Conservation (phyloP, 148 eudicot species). For the Rhododendron griersonianum region DNA sequence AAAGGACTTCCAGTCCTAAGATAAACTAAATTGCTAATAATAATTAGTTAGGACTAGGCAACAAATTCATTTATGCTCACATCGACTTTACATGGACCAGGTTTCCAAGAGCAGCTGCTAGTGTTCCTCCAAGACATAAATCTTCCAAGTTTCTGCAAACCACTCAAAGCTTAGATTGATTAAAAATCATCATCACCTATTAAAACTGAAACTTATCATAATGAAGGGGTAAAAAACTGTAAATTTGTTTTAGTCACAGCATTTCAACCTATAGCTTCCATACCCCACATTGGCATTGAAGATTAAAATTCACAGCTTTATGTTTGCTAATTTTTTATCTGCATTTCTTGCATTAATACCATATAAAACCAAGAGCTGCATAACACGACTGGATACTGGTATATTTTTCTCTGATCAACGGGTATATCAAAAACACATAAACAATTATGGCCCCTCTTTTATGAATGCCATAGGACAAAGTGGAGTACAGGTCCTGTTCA, state of each 20-base stretch:
- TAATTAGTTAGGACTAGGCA: neutral
- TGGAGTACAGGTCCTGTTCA: neutral
- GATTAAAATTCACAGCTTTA: neutral
- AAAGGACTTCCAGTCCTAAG: neutral
- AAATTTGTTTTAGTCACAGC: neutral
- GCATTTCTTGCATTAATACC: neutral
- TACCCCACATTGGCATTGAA: neutral
- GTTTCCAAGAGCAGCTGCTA: slow-evolving; percentile 59
- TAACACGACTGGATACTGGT: neutral
- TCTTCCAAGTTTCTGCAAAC: slow-evolving; percentile 62
- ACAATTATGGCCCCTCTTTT: neutral
- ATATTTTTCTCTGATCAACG: neutral
- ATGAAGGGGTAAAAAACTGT: neutral
- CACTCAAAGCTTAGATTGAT: neutral
- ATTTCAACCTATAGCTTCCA: neutral
- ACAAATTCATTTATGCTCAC: slow-evolving; percentile 35
- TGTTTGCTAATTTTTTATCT: neutral
- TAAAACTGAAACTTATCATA: slow-evolving; percentile 2
- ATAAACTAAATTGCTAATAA: neutral
- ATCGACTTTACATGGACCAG: slow-evolving; percentile 54
- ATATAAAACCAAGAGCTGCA: neutral
- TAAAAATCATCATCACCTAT: neutral
- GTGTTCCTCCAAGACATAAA: slow-evolving; percentile 71
- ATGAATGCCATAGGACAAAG: neutral
- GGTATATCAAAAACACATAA: neutral